Conservation (phyloP, 352 stramenopile species). For the Globisporangium carolinianum region DNA sequence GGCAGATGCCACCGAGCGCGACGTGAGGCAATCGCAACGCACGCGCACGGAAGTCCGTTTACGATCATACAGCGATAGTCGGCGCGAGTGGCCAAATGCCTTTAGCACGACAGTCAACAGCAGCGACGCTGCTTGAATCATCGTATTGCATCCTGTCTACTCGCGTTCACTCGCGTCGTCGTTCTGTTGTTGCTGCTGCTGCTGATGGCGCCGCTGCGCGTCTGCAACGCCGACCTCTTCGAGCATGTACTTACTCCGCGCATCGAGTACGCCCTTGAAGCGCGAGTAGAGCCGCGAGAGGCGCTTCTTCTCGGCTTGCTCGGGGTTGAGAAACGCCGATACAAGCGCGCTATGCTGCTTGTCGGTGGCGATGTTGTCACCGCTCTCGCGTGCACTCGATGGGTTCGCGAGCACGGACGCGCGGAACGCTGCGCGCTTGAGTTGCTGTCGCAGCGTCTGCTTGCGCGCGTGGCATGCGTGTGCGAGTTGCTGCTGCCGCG, state of each 20-base stretch:
- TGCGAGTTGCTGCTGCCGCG: constrained; percentile 14
- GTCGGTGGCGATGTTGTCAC: background rate
- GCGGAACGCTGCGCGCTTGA: constrained; percentile 51
- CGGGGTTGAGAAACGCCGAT: constrained; percentile 30
- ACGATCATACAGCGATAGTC: background rate
- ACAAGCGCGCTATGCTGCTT: constrained; percentile 4
- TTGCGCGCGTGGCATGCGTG: constrained; percentile 16
- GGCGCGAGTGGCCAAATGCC: too few relatives aligned
- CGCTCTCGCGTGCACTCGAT: background rate
- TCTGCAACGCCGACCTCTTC: background rate
- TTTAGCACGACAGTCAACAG: background rate
- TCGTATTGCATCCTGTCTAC: background rate
- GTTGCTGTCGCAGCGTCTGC: constrained; percentile 21
- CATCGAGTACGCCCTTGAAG: constrained; percentile 55
- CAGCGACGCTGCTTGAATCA: background rate
- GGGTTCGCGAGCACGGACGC: constrained; percentile 37
- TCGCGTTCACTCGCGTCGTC: background rate
- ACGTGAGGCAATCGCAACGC: too few relatives aligned
- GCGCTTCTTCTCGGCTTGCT: constrained; percentile 43
- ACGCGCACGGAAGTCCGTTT: background rate
- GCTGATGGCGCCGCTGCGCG: background rate
- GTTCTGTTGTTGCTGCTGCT: background rate
- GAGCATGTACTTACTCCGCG: constrained; percentile 18
- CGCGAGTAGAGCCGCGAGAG: constrained; percentile 57
- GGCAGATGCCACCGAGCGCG: constrained; percentile 1